A percentile compares a stretch with the other conserved stretches of the same genome.
Conservation (phyloP, 1,284 basidiomycete species). For the Megacollybia platyphylla region DNA sequence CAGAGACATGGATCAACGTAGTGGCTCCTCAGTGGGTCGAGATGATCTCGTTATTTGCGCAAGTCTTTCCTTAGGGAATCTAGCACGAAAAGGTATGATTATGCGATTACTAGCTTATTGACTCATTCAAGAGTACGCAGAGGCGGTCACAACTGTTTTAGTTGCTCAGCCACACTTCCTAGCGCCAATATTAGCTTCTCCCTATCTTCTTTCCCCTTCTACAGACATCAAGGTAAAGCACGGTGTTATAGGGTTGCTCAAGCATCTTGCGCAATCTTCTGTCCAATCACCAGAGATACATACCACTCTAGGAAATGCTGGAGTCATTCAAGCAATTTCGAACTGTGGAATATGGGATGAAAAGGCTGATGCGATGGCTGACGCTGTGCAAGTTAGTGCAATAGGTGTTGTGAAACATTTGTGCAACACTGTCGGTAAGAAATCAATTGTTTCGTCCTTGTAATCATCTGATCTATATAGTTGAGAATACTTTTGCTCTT, state of each 20-base stretch:
- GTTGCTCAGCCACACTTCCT: slow-evolving; percentile 40
- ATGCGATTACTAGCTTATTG: slow-evolving; percentile 3
- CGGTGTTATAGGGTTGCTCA: slow-evolving; percentile 70
- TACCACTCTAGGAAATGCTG: slow-evolving; percentile 44
- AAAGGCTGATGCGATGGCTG: slow-evolving; percentile 60
- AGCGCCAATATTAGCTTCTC: slow-evolving; percentile 36
- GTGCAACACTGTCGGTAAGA: slow-evolving; percentile 62
- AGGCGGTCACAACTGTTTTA: slow-evolving; percentile 51
- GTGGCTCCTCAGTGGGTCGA: slow-evolving; percentile 20
- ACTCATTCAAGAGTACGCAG: slow-evolving; percentile 21
- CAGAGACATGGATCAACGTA: slow-evolving; percentile 16
- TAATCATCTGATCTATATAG: slow-evolving; percentile 22
- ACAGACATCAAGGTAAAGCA: slow-evolving; percentile 78
- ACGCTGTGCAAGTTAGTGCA: slow-evolving; percentile 78
- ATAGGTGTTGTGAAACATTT: slow-evolving; percentile 86
- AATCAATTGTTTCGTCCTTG: slow-evolving; percentile 1
- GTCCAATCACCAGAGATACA: slow-evolving; percentile 51
- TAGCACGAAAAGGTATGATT: slow-evolving; percentile 60
- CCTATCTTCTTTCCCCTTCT: slow-evolving; percentile 31
- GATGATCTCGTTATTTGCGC: slow-evolving; percentile 79
- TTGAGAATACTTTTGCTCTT: slow-evolving; percentile 49
- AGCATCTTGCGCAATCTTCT: slow-evolving; percentile 71
- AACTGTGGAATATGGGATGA: slow-evolving; percentile 64
- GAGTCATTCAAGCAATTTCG: slow-evolving; percentile 49
- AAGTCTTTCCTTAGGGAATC: slow-evolving; percentile 70